Base-by-base conservation (phyloP, 2,329 filamentous ascomycete species). In the Penicillium psychrosexuale region DNA sequence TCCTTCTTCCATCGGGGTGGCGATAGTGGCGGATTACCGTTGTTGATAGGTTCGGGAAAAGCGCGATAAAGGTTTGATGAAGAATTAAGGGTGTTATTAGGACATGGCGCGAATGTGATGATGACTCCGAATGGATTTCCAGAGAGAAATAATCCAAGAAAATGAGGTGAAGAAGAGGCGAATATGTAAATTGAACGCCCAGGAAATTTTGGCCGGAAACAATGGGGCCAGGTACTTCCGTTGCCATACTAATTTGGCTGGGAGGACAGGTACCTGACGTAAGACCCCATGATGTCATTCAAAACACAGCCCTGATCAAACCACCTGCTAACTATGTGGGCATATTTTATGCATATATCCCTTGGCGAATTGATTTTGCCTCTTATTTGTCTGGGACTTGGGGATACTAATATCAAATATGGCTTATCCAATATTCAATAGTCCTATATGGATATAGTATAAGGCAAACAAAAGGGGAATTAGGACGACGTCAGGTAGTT, bases 1-100 rank as follows among this genome's bases (percentile, higher is more conserved):
- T 64, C 61, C 66, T 67, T 71, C 69, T 50, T 75, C 72, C 71
- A 74, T 72, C 46, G 55, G 52, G 46, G 59, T 58, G 61, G 62
- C 54, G 51, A 59, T 59, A 47, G 44, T 58, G 56, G 55, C 57
- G 53, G 51, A 49, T 47, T 13, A 54, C 37, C 30, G 30, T 27
- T 55, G 53, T 46, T 43, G 43, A 42, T 45, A 52, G 48, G 48
- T 24, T 42, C 9, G 19, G 27, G 9, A 24, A 13, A 6, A 28
- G 47, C 30, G 8, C 36, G 12, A 12, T n/a, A 36, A 9, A 11
- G 17, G 27, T 3, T 30, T 43, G 19, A 13, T 11, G n/a, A 17
- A 27, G 19, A 15, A 22, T 15, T 24, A 24, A 13, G 38, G 17
- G 40, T 12, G n/a, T 31, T 47, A 47, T 53, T 42, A 54, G 47